Evolutionary conservation across 805 yeast genomes (phyloP), one percentile per base, ranked within the genome.

Genomic region (Starmerella sp.): DNA sequence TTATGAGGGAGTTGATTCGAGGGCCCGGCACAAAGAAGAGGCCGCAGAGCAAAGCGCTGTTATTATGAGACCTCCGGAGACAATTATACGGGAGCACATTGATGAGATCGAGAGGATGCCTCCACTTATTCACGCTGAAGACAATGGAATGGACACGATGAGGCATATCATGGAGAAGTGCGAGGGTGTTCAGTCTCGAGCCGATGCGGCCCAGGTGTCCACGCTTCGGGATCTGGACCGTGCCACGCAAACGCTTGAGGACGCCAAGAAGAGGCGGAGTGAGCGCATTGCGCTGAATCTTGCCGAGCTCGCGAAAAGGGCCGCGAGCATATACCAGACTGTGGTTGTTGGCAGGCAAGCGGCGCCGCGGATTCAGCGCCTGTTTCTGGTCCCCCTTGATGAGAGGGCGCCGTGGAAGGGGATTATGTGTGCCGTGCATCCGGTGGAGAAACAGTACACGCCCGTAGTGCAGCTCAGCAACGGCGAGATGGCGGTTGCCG

Each of bases 391-490:
- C 4, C 39, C 49, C 3, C n/a, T 46, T 14, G 39, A 46, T 13
- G 39, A 46, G 11, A 31, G n/a, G 4, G 15, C 9, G 10, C 49
- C 49, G 10, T 46, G 49, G 49, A 32, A 32, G 17, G 49, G 49
- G 15, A 39, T 46, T 8, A 44, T 44, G 48, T 44, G 48, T 6
- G 13, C 48, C 6, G 15, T 29, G 6, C 39, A 46, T 30, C 38
- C 49, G 5, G 49, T 46, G 29, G 49, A 39, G 4, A 31, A 31
- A 34, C 39, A 32, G 30, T 6, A 5, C 8, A 34, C 49, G 7
- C 49, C 49, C 4, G 49, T 34, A 17, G 39, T 34, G 39, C 49
- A 46, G 49, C 39, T 46, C 9, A 46, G 49, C 39, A 15, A 32
- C 30, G 30, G 49, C 4, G 49, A 46, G 30, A 46, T 46, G 49